Evolutionary conservation across 495 filamentous ascomycete species (phyloP).

Genomic region (Monascus purpureus): DNA sequence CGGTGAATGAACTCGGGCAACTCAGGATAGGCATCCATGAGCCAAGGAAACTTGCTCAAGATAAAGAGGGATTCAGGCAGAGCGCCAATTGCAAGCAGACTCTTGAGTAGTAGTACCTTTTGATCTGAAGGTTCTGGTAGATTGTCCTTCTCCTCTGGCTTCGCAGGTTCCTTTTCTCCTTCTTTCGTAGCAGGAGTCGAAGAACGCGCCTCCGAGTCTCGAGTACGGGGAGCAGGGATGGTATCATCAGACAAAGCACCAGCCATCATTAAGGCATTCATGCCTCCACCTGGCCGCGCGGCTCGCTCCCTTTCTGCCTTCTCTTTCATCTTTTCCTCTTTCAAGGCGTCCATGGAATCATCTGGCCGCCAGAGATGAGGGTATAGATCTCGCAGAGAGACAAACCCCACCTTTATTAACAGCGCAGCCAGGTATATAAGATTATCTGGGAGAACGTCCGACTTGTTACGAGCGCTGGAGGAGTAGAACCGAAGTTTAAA

Average conservation of each 20-base stretch:
- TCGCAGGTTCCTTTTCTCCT: slow-evolving; percentile 29
- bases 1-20: slow-evolving; percentile 67
- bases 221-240: slow-evolving; percentile 32
- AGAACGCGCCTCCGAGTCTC: slow-evolving; percentile 28
- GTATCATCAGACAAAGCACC: slow-evolving; percentile 80
- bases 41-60: slow-evolving; percentile 81
- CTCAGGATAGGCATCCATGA: slow-evolving; percentile 70
- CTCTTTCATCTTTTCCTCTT: slow-evolving; percentile 53
- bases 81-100: slow-evolving; percentile 80
- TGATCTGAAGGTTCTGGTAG: slow-evolving; percentile 79
- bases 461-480: slow-evolving; percentile 48
- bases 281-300: slow-evolving; percentile 46
- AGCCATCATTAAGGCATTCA: slow-evolving; percentile 84
- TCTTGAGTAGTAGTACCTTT: slow-evolving; percentile 70
- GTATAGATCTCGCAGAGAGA: slow-evolving; percentile 87
- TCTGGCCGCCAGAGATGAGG: slow-evolving; percentile 83
- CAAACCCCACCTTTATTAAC: slow-evolving; percentile 94
- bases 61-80: slow-evolving; percentile 89
- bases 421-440: slow-evolving; percentile 80
- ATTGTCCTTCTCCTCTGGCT: slow-evolving; percentile 41
- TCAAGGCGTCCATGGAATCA: slow-evolving; percentile 60
- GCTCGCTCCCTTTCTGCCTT: slow-evolving; percentile 62
- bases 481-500: slow-evolving; percentile 97
- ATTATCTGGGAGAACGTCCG: slow-evolving; percentile 71
- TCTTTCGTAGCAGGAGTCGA: slow-evolving; percentile 35